phyloP scores from a whole-genome alignment of 169 alveolate species.

The Babesia gibsoni region DNA sequence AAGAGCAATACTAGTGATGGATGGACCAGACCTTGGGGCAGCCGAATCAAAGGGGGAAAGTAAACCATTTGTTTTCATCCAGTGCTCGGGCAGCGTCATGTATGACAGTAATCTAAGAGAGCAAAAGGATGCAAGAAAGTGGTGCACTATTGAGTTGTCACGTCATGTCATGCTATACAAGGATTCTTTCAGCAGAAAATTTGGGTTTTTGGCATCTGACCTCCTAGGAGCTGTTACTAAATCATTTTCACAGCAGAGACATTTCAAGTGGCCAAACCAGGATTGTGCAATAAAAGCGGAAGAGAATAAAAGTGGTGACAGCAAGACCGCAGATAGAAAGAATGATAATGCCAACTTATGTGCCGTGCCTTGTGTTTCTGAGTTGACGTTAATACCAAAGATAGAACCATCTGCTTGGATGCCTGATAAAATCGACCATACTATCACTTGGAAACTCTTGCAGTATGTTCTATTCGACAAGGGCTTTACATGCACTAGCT shows the following conservation, averaged over 20 bases:
- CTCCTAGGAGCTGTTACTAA: neutral
- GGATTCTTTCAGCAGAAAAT: conserved; percentile 15
- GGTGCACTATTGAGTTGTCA: conserved; percentile 9
- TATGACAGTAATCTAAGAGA: neutral
- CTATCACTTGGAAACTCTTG: neutral
- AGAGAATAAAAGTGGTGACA: neutral
- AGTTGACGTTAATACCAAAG: neutral
- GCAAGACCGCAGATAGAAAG: neutral
- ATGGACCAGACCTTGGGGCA: neutral
- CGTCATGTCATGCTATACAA: conserved; percentile 1
- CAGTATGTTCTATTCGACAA: conserved; percentile 17
- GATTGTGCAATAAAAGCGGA: neutral
- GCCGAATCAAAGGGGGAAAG: neutral
- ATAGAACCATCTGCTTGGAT: neutral
- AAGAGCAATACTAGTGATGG: neutral
- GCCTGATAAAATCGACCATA: neutral
- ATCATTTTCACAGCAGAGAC: neutral
- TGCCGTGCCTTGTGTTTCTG: neutral
- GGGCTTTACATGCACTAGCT: neutral
- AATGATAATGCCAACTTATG: neutral
- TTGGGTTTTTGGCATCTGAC: conserved; percentile 1
- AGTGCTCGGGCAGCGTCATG: conserved; percentile 42
- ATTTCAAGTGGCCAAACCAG: too few relatives aligned
- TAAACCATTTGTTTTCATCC: conserved; percentile 15
- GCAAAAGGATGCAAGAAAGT: neutral